These are phyloP conservation scores for Gossypium sturtianum DNA, from an alignment of 345 rosid genomes.

Conservation along the genomic window DNA sequence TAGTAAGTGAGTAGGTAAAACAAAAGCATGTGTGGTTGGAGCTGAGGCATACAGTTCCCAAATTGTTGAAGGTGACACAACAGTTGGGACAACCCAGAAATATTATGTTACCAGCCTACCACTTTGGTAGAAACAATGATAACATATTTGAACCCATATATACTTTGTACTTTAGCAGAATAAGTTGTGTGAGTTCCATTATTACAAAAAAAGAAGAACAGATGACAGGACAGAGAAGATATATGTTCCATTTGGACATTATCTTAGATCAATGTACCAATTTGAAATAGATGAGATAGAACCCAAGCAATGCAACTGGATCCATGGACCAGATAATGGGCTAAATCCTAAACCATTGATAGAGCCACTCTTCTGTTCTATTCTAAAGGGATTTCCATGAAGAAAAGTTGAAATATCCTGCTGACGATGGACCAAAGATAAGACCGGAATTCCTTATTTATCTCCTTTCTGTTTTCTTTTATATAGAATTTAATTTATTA, in stretches of 20 bases:
- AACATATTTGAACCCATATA: background rate
- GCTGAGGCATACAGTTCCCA: background rate
- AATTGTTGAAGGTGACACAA: background rate
- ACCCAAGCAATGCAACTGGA: background rate
- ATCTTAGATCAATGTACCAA: background rate
- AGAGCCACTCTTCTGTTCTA: background rate
- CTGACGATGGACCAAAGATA: background rate
- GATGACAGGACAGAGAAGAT: background rate
- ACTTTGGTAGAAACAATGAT: background rate
- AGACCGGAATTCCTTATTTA: too few relatives aligned
- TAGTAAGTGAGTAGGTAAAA: background rate
- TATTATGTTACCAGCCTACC: background rate
- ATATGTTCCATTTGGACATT: background rate
- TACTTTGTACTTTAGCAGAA: background rate
- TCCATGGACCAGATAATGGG: background rate
- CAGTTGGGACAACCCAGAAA: background rate
- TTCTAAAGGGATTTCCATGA: background rate
- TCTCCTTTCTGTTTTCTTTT: too few relatives aligned
- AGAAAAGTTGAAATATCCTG: background rate
- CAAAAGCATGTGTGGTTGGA: background rate
- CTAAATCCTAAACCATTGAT: background rate
- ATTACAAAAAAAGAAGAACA: background rate
- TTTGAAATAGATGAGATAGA: background rate
- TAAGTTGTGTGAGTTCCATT: background rate
- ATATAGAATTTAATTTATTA: too few relatives aligned